Percentiles rank a stretch among this genome's conserved stretches.
These are phyloP conservation scores for Sporothrix pseudoabietina DNA, from an alignment of 2,329 filamentous ascomycete genomes.

Conservation along the genomic window DNA sequence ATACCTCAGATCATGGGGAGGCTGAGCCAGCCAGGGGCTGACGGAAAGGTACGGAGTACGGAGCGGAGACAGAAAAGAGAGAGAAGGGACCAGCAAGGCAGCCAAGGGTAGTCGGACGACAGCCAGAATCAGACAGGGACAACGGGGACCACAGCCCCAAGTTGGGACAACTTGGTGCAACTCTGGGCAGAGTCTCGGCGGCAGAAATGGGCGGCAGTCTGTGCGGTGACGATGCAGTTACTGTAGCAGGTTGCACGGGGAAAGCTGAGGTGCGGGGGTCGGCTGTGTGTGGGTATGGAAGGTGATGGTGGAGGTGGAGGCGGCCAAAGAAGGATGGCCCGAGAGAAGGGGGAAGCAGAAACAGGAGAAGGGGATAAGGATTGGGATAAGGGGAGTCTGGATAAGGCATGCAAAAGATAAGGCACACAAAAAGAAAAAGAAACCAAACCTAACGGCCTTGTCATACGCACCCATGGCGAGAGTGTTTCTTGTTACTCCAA, in stretches of 20 bases:
- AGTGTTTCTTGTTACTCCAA: conserved; percentile 12
- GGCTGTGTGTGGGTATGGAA: neutral
- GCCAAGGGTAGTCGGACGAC: neutral
- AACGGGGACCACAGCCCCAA: neutral
- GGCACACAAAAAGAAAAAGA: neutral
- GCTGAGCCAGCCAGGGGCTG: conserved; percentile 16
- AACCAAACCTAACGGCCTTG: neutral
- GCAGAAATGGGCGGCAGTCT: conserved; percentile 24
- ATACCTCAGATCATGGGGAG: conserved; percentile 23
- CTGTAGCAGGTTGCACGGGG: conserved; percentile 21
- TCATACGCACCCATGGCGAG: conserved; percentile 10
- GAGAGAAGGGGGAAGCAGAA: conserved; percentile 20
- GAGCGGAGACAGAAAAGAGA: neutral
- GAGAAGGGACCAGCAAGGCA: neutral
- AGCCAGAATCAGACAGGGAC: neutral
- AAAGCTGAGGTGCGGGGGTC: neutral
- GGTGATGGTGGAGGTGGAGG: neutral
- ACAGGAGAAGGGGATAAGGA: conserved; percentile 22
- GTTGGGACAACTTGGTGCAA: neutral
- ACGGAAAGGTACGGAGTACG: neutral
- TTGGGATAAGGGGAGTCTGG: neutral
- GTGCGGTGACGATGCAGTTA: conserved; percentile 27
- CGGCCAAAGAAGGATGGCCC: neutral
- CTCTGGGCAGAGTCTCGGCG: neutral
- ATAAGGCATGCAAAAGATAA: neutral